Percentiles rank a stretch among this genome's conserved stretches.
Conservation (phyloP, 306 rosid species). For the Prosopis cineraria region DNA sequence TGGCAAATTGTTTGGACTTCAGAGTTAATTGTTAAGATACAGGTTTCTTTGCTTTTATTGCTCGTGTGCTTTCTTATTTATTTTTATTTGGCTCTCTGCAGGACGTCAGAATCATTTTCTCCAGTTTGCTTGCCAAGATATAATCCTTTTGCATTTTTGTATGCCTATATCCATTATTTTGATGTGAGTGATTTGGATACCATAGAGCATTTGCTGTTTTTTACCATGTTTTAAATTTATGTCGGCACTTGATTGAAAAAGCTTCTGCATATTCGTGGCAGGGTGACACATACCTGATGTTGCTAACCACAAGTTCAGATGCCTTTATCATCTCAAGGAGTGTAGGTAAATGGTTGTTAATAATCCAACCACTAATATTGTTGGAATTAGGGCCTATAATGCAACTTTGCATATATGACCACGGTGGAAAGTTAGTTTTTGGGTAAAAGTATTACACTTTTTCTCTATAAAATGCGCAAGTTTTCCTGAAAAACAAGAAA, state of each 20-base stretch:
- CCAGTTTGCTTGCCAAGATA: conserved; percentile 98
- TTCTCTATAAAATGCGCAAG: not conserved
- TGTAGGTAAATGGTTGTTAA: conserved; percentile 70
- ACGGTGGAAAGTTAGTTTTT: not conserved
- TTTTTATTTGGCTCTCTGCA: conserved; percentile 50
- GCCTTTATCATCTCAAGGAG: conserved; percentile 95
- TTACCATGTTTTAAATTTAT: not conserved
- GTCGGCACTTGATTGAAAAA: conserved; percentile 24
- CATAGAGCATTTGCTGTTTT: not conserved
- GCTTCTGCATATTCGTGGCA: conserved; percentile 45
- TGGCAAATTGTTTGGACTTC: conserved; percentile 9
- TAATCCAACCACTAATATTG: conserved; percentile 19
- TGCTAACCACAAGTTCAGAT: conserved; percentile 92
- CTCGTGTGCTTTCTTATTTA: conserved; percentile 28
- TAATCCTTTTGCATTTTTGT: conserved; percentile 93
- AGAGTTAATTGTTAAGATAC: not conserved
- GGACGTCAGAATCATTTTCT: conserved; percentile 96
- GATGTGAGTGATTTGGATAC: conserved; percentile 68
- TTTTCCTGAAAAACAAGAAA: not conserved
- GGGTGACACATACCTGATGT: conserved; percentile 87
- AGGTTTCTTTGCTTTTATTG: conserved; percentile 6
- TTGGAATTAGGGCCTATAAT: conserved; percentile 27
- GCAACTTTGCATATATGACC: conserved; percentile 9
- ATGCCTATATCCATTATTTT: conserved; percentile 87
- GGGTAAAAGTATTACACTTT: not conserved